These are phyloP conservation scores for Coemansia sp. DNA, from an alignment of 192 early-diverging fungal genomes.

Conservation along the genomic window DNA sequence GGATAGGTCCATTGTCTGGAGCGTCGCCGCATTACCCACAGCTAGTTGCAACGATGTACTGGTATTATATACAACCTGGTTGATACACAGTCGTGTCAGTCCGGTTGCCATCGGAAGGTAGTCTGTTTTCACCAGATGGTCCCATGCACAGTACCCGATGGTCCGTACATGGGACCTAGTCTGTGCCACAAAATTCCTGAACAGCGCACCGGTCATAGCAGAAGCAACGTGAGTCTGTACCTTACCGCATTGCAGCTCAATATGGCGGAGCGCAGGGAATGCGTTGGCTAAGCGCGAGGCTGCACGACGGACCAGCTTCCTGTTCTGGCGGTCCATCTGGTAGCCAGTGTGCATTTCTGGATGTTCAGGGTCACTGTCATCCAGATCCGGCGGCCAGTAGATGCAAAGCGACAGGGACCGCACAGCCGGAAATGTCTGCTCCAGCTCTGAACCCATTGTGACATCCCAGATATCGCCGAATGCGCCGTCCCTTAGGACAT, in stretches of 20 bases:
- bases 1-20: background rate
- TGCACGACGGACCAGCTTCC: background rate
- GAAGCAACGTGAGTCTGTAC: background rate
- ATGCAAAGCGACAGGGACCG: background rate
- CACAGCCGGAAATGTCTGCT: background rate
- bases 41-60: background rate
- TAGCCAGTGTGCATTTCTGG: background rate
- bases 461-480: background rate
- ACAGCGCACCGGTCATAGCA: background rate
- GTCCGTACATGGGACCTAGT: background rate
- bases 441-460: background rate
- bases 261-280: background rate
- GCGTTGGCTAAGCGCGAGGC: background rate
- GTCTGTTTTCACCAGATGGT: background rate
- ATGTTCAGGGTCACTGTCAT: background rate
- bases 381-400: background rate
- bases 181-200: background rate
- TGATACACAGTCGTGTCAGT: constrained; percentile 1
- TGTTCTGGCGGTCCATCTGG: background rate
- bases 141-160: background rate
- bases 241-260: constrained; percentile 1
- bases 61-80: background rate
- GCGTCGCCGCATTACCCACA: background rate
- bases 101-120: background rate
- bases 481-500: background rate